Base-by-base conservation (phyloP, 768 basidiomycete species). In the Candolleomyces efflorescens region DNA sequence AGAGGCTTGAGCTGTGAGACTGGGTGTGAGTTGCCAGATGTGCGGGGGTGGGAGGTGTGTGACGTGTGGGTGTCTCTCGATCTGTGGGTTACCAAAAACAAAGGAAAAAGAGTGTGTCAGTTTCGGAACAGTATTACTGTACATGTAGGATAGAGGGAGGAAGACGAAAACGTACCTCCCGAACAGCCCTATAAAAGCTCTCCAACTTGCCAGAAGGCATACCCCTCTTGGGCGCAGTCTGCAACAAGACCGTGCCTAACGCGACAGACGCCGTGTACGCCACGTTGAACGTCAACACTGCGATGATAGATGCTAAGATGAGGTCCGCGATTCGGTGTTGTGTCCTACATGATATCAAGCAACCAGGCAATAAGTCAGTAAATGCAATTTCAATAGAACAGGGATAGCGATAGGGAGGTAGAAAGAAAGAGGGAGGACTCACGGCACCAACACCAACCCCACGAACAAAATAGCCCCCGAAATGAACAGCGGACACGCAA, bases 201-300 rank as follows among this genome's bases (percentile, higher is more conserved):
- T 91, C 88, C 88, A 95, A 94, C 58, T 87, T 82, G 0, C 82
- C 84, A 23, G 80, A 80, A 3, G 79, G 68, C 3, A 79, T 60
- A 1, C 83, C 81, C n/a, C 86, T 69, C 12, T 77, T 73, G 2
- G 95, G 95, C 0, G 93, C 84, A 0, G 97, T 98, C 71, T 98
- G 97, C 13, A 98, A 71, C 2, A 99, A 76, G 1, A 94, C 87
- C 6, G 87, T 85, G 2, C 93, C 96, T 12, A 96, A 88, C 0
- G 91, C 83, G 11, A 87, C 78, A 41, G 87, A 92, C 0, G 94
- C 89, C 1, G 87, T 84, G 68, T 94, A 96, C 0, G 97, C 90
- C 22, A 95, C 79, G 39, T 83, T 82, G 69, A 90, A 90, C 3
- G 94, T 96, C 15, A 90, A 73, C 11, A 87, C 67, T 0, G 94